Evolutionary conservation across 2,329 filamentous ascomycete species (phyloP).

Genomic region (Alternaria angustiovoidea): DNA sequence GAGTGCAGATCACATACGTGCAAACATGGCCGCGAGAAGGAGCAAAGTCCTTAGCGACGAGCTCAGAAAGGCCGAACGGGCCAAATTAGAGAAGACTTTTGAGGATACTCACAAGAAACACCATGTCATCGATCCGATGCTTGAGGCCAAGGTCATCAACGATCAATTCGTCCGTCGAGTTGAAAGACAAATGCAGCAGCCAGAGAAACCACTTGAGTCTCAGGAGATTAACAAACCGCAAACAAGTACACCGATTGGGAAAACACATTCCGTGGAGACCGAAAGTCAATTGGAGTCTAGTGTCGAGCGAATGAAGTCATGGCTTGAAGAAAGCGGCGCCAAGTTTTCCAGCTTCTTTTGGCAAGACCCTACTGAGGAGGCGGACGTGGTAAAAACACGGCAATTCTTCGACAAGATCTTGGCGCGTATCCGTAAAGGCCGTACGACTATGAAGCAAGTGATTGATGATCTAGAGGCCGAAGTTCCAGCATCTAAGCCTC

Average conservation of each 20-base stretch:
- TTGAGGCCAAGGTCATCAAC: slow-evolving; percentile 39
- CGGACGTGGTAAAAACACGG: slow-evolving; percentile 30
- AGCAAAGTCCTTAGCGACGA: slow-evolving; percentile 16
- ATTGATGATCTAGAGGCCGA: slow-evolving; percentile 37
- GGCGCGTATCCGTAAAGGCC: slow-evolving; percentile 30
- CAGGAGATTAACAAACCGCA: not conserved
- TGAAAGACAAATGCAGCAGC: slow-evolving; percentile 28
- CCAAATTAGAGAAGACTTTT: slow-evolving; percentile 42
- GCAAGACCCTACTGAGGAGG: slow-evolving; percentile 42
- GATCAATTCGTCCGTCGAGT: slow-evolving; percentile 41
- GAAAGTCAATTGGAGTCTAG: slow-evolving; percentile 29
- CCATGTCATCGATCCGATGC: slow-evolving; percentile 26
- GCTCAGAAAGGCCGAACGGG: slow-evolving; percentile 24
- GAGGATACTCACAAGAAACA: slow-evolving; percentile 19
- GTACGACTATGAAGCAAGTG: slow-evolving; percentile 32
- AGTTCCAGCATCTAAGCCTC: slow-evolving; percentile 34
- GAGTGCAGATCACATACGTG: slow-evolving; percentile 53
- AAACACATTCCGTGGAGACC: not conserved
- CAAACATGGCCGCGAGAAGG: slow-evolving; percentile 50
- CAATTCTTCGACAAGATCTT: slow-evolving; percentile 31
- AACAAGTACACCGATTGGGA: not conserved
- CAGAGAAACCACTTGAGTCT: slow-evolving; percentile 6
- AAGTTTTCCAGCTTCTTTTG: slow-evolving; percentile 41
- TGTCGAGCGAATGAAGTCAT: slow-evolving; percentile 40
- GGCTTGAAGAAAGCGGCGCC: slow-evolving; percentile 38